phyloP scores from a whole-genome alignment of 495 filamentous ascomycete genomes.

The Penicillium cinerascens region DNA sequence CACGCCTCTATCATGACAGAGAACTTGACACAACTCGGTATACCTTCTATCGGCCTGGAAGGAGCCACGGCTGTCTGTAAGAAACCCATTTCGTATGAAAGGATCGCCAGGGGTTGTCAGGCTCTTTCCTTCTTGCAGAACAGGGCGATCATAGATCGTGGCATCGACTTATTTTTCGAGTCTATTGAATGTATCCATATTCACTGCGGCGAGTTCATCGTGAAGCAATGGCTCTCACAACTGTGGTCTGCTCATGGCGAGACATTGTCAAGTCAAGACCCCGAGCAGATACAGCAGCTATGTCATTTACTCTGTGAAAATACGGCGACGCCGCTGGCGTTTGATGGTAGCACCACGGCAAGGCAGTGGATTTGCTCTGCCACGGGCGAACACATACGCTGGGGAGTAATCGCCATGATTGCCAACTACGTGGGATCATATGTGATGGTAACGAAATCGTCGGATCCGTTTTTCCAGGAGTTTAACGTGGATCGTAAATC shows the following conservation, averaged over 20 bases:
- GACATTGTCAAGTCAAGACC: neutral
- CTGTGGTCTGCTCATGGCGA: neutral
- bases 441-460: neutral
- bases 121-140: slow-evolving; percentile 1
- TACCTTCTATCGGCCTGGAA: neutral
- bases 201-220: neutral
- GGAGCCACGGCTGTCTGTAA: neutral
- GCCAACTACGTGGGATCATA: neutral
- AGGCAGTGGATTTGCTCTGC: neutral
- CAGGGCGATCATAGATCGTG: slow-evolving; percentile 1
- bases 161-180: slow-evolving; percentile 1
- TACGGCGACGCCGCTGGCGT: neutral
- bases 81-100: neutral
- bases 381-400: slow-evolving; percentile 1
- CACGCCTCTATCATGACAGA: neutral
- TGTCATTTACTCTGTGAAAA: neutral
- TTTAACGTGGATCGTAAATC: neutral
- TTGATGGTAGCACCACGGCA: slow-evolving; percentile 1
- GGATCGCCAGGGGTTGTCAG: neutral
- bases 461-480: slow-evolving; percentile 1
- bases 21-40: neutral
- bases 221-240: slow-evolving; percentile 1
- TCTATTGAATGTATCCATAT: slow-evolving; percentile 2
- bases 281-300: neutral
- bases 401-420: slow-evolving; percentile 4